Conservation (phyloP, 176 grass and related monocot genomes). For the Triticum dicoccoides region DNA sequence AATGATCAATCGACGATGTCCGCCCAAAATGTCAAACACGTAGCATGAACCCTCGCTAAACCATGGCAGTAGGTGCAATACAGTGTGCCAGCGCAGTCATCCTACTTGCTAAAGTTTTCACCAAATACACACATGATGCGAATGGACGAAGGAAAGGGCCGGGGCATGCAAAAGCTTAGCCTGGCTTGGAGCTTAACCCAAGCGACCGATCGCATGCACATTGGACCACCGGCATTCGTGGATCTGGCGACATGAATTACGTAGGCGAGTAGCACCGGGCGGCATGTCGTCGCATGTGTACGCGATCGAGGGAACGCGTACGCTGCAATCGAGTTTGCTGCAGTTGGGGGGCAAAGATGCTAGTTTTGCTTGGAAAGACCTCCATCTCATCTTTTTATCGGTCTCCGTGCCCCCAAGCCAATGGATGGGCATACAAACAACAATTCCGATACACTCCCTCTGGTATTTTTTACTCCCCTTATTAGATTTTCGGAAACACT, state of each 20-base stretch:
- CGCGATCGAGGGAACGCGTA: background rate
- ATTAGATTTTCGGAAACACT: too few relatives aligned
- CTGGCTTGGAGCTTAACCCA: constrained; percentile 16
- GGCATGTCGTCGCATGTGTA: constrained; percentile 21
- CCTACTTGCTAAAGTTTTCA: background rate
- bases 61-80: background rate
- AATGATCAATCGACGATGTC: background rate
- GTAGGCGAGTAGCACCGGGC: background rate
- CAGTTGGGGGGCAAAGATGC: constrained; percentile 40
- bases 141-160: constrained; percentile 14
- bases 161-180: background rate
- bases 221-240: constrained; percentile 28
- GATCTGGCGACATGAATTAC: constrained; percentile 18
- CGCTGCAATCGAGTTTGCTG: constrained; percentile 41
- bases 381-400: background rate
- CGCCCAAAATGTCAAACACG: constrained; percentile 25
- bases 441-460: too few relatives aligned
- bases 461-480: too few relatives aligned
- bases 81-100: background rate
- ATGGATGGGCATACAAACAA: background rate
- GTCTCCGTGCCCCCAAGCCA: background rate
- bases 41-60: constrained; percentile 35
- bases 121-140: background rate
- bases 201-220: background rate
- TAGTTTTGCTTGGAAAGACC: background rate